These are phyloP conservation scores for Cyberlindnera mrakii DNA, from an alignment of 805 yeast species.

Conservation along the genomic window DNA sequence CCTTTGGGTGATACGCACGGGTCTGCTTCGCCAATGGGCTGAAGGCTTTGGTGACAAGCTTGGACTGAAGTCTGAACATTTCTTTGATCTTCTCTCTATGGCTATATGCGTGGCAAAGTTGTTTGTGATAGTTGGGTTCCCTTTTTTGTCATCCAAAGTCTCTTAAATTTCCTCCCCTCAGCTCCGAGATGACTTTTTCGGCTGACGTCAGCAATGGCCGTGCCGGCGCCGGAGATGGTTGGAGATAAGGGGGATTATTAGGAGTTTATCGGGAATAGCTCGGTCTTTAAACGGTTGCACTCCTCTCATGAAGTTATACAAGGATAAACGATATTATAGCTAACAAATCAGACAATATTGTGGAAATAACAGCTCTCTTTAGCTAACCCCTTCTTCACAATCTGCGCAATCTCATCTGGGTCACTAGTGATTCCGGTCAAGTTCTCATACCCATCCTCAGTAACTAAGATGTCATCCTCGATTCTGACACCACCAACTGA, in stretches of 20 bases:
- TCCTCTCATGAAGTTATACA: no score
- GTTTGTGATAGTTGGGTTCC: no score
- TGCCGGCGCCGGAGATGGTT: no score
- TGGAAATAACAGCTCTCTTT: constrained; percentile 66
- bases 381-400: constrained; percentile 64
- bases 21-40: constrained; percentile 21
- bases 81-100: no score
- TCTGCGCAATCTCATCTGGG: constrained; percentile 71
- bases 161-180: no score
- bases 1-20: constrained; percentile 79
- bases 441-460: constrained; percentile 71
- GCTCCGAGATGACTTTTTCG: no score
- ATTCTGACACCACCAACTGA: constrained; percentile 96
- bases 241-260: no score
- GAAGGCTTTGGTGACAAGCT: constrained; percentile 12
- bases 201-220: no score
- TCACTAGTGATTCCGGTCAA: constrained; percentile 81
- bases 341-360: constrained; percentile 10
- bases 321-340: no score
- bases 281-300: no score
- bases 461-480: constrained; percentile 86
- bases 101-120: not conserved
- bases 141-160: no score
- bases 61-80: constrained; percentile 20
- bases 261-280: no score